These are phyloP conservation scores for Fusarium graminum DNA, from an alignment of 2,329 filamentous ascomycete species.

Conservation along the genomic window DNA sequence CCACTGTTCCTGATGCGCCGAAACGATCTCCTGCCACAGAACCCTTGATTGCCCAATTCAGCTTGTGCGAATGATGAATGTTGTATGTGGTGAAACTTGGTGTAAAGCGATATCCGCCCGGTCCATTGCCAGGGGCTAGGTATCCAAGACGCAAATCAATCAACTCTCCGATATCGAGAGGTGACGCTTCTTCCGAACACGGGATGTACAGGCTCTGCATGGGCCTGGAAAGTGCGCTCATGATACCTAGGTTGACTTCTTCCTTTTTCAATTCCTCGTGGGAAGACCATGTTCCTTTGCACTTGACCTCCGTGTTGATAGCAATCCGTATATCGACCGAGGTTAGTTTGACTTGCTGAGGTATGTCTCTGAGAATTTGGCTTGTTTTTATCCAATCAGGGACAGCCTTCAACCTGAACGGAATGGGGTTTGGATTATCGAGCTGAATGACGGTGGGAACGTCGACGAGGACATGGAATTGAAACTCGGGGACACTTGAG, in stretches of 20 bases:
- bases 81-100: constrained; percentile 51
- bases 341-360: constrained; percentile 37
- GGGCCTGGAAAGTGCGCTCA: neutral
- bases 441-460: constrained; percentile 52
- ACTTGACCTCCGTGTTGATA: constrained; percentile 15
- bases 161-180: constrained; percentile 28
- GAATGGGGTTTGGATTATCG: constrained; percentile 39
- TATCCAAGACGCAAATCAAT: constrained; percentile 28
- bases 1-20: neutral
- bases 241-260: constrained; percentile 19
- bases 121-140: neutral
- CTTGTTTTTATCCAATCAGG: constrained; percentile 40
- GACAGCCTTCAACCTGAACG: constrained; percentile 43
- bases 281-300: constrained; percentile 6
- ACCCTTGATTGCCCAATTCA: constrained; percentile 39
- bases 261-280: neutral
- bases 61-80: constrained; percentile 42
- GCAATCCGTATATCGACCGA: constrained; percentile 27
- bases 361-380: constrained; percentile 31
- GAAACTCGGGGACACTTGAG: constrained; percentile 54
- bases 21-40: constrained; percentile 17
- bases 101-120: neutral
- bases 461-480: constrained; percentile 46
- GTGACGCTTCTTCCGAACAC: neutral
- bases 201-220: constrained; percentile 19